phyloP scores from a whole-genome alignment of 2,329 filamentous ascomycete species.

The Aspergillus cejpii region DNA sequence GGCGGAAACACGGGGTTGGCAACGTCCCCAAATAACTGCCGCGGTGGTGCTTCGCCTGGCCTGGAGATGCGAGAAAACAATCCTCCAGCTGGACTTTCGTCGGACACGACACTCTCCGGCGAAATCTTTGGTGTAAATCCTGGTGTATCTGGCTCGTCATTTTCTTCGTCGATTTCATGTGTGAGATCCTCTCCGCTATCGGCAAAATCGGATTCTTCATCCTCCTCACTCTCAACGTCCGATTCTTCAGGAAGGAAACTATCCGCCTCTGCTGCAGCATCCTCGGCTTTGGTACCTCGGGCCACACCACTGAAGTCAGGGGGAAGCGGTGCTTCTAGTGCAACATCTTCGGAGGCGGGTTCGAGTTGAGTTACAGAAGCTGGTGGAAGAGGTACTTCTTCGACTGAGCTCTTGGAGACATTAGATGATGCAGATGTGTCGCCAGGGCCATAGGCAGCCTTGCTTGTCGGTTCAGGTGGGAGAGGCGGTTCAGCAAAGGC shows the following conservation, averaged over 20 bases:
- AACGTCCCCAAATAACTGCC: conserved; percentile 43
- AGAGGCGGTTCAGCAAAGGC: conserved; percentile 35
- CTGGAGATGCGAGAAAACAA: conserved; percentile 37
- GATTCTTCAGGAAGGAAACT: conserved; percentile 33
- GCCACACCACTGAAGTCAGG: conserved; percentile 17
- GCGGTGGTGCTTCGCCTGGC: conserved; percentile 23
- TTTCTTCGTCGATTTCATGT: conserved; percentile 32
- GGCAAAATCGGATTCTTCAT: conserved; percentile 39
- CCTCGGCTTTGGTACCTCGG: conserved; percentile 7
- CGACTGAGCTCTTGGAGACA: conserved; percentile 36
- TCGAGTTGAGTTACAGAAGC: conserved; percentile 24
- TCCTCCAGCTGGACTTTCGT: conserved; percentile 35
- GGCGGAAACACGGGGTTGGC: conserved; percentile 36
- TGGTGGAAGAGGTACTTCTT: conserved; percentile 37
- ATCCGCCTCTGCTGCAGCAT: conserved; percentile 13
- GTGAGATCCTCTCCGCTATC: conserved; percentile 45
- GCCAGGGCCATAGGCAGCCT: conserved; percentile 40
- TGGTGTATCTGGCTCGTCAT: conserved; percentile 24
- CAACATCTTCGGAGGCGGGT: conserved; percentile 9
- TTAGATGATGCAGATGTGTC: conserved; percentile 46
- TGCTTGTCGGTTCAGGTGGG: conserved; percentile 45
- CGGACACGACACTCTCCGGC: conserved; percentile 34
- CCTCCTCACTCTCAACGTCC: conserved; percentile 27
- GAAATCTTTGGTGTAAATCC: conserved; percentile 36
- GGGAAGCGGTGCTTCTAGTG: conserved; percentile 23